These are phyloP conservation scores for Niveomyces coronatus DNA, from an alignment of 2,329 filamentous ascomycete species.

Conservation along the genomic window DNA sequence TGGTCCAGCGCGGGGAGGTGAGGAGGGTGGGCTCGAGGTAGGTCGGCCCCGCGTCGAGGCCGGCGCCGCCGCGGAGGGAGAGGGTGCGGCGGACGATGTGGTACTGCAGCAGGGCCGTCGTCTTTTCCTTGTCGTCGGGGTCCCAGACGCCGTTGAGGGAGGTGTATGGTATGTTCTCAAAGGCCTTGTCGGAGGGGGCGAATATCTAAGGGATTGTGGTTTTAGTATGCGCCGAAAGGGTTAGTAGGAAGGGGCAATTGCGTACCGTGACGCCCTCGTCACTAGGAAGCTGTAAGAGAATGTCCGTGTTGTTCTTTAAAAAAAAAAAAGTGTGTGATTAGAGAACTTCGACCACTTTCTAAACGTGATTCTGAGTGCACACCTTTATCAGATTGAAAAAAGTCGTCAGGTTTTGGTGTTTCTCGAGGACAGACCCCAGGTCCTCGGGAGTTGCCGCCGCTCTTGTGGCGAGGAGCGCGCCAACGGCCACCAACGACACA, in stretches of 20 bases:
- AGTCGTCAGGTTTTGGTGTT: conserved; percentile 31
- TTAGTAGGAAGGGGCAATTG: neutral
- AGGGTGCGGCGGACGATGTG: conserved; percentile 49
- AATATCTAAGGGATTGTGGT: conserved; percentile 30
- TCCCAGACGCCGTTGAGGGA: conserved; percentile 37
- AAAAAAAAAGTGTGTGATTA: conserved; percentile 8
- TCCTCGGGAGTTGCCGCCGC: conserved; percentile 18
- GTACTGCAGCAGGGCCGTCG: conserved; percentile 46
- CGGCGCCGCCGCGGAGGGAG: conserved; percentile 22
- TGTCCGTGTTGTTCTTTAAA: conserved; percentile 36
- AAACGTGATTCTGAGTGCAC: conserved; percentile 16
- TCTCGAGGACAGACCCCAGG: conserved; percentile 28
- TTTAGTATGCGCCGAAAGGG: neutral
- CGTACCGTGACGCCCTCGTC: conserved; percentile 34
- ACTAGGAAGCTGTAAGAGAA: conserved; percentile 33
- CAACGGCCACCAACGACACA: neutral
- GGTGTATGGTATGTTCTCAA: conserved; percentile 43
- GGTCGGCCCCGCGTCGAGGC: conserved; percentile 26
- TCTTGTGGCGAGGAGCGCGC: conserved; percentile 14
- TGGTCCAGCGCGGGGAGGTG: conserved; percentile 30
- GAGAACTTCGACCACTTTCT: conserved; percentile 32
- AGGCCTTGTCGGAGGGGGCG: conserved; percentile 47
- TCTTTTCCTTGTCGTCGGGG: conserved; percentile 32
- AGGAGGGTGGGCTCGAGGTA: conserved; percentile 35
- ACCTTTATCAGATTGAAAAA: conserved; percentile 35